Evolutionary conservation across 192 early-diverging fungal species (phyloP), one percentile per base, ranked within the genome.

Genomic region (Coemansia sp.): DNA sequence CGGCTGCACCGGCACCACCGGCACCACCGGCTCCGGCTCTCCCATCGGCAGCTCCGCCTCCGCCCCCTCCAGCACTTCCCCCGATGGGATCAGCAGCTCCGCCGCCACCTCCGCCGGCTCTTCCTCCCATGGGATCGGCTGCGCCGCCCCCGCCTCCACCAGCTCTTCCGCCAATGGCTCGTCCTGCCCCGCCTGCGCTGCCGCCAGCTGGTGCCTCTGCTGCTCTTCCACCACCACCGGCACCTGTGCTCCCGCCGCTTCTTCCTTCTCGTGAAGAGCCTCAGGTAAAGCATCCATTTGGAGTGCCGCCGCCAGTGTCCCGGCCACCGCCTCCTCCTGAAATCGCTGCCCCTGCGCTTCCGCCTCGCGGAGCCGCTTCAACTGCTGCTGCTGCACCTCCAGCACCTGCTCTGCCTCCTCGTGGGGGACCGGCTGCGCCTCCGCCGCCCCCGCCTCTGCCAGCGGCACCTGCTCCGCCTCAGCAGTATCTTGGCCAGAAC

Each of bases 401-500:
- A 25, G 55, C 60, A 35, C 67, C 67, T 10, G 51, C 60, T n/a
- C 53, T 58, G 18, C 65, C 64, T 53, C 50, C 50, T 27, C 62
- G 53, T 1, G 30, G 30, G 2, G 57, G n/a, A n/a, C n/a, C 46
- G 13, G 46, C 46, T 16, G 24, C 47, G 3, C 60, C 67, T 1
- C 32, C 27, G 49, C 55, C 58, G 0, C 58, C 66, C 7, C 35
- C 42, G 27, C 55, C 55, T 14, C 57, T 57, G 2, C 32, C 60
- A 8, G 66, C 62, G 16, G 55, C 46, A 22, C 35, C 61, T 14
- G 60, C 46, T 35, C 32, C 65, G 3, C 27, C 50, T 29, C 48
- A 47, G 16, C 55, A 67, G 56, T 76, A 67, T 30, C 50, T 69
- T 47, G 67, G 72, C 10, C 68, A 65, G 23, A 70, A 75, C 20